Percentiles rank a stretch among this genome's conserved stretches.
Evolutionary conservation across 2,329 filamentous ascomycete species (phyloP).

Genomic region (Colletotrichum agaves): DNA sequence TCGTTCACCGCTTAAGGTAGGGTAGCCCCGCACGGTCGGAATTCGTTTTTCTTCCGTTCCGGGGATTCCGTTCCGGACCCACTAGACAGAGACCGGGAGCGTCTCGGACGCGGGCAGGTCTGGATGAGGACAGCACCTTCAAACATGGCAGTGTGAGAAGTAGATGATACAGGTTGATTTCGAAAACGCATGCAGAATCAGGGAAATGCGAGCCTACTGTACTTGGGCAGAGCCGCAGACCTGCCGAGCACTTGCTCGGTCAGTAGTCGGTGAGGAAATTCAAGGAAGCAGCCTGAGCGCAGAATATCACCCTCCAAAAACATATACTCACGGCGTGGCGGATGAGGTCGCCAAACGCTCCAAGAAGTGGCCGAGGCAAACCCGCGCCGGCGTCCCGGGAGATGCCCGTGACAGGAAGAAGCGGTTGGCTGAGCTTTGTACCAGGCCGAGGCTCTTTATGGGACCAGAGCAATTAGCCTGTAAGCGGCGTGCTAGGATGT

Average conservation of each 20-base stretch:
- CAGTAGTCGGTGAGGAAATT: background rate
- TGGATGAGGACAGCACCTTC: background rate
- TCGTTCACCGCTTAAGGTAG: conserved; percentile 20
- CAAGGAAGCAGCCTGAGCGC: no score
- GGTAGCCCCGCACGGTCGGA: no score
- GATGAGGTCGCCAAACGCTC: background rate
- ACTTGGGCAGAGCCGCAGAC: background rate
- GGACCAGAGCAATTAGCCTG: background rate
- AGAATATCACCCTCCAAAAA: no score
- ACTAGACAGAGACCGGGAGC: background rate
- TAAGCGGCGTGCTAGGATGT: conserved; percentile 24
- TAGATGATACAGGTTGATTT: no score
- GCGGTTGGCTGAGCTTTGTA: background rate
- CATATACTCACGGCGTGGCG: no score
- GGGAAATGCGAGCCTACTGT: no score
- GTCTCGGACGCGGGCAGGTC: background rate
- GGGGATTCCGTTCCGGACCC: background rate
- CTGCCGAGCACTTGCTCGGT: background rate
- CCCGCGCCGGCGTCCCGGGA: background rate
- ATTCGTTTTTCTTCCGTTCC: background rate
- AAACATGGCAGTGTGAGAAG: background rate
- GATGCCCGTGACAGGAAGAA: background rate
- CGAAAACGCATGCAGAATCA: no score
- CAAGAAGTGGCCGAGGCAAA: background rate
- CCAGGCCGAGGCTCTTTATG: conserved; percentile 1